Base-by-base conservation (phyloP, 176 grass and related monocot genomes). In the Aegilops speltoides region DNA sequence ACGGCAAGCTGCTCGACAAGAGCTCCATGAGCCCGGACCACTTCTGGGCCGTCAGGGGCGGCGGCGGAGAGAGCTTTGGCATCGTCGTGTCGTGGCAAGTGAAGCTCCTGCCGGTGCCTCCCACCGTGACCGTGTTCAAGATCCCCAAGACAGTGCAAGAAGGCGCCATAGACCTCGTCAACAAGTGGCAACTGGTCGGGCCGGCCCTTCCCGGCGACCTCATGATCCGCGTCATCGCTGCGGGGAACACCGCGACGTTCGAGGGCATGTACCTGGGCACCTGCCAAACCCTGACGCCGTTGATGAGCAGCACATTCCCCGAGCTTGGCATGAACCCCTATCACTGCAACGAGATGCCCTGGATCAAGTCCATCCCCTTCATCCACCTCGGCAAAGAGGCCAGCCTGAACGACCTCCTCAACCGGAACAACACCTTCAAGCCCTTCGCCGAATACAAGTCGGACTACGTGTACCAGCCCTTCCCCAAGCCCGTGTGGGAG, bases 121-220 rank as follows among this genome's bases (percentile, higher is more conserved):
- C 80, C 25, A 69, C 15, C n/a, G 74, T 91, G 25, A 85, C 86
- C 4, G 59, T 78, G 28, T 76, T 93, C 84, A 46, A 59, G 64
- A 83, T 80, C 11, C 10, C 1, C 25, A 78, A 76, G 41, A 68
- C 56, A 2, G 24, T 88, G 3, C 43, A 68, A 7, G 64, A 90
- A 10, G 91, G 86, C 1, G 88, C 86, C 75, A 57, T 89, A 26
- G 69, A 67, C 68, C 24, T 90, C 46, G 13, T 88, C 22, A 64
- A 76, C 25, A 89, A 84, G 63, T 94, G 89, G 92, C 92, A 94
- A 34, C 15, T 26, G 23, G n/a, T 91, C 22, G 89, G 83, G 26
- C 84, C 79, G 13, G 56, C 43, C 4, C 32, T 87, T 20, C 80
- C 61, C 75, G 89, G 79, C 4, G 74, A 83, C 32, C 73, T 91